Conservation (phyloP, 169 alveolate genomes). For the Cryptosporidium sp. region DNA sequence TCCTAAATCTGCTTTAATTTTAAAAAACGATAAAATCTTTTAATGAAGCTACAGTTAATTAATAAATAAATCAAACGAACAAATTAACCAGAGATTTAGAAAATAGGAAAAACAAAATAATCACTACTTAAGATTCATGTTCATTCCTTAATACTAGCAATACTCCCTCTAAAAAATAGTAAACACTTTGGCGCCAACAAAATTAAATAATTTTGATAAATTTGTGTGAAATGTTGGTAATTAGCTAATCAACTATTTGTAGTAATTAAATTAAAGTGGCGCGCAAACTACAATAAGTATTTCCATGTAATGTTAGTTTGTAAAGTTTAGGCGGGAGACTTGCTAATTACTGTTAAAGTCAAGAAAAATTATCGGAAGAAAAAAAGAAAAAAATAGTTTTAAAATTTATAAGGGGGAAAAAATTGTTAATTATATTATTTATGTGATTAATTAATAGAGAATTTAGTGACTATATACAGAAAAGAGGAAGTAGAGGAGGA, state of each 20-base stretch:
- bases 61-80: too few relatives aligned
- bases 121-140: too few relatives aligned
- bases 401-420: not conserved
- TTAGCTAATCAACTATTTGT: not conserved
- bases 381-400: not conserved
- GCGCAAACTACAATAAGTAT: not conserved
- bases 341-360: constrained; percentile 6
- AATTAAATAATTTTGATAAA: too few relatives aligned
- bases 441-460: not conserved
- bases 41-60: too few relatives aligned
- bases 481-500: not conserved
- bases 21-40: too few relatives aligned
- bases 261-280: not conserved
- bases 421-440: not conserved
- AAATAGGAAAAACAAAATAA: too few relatives aligned
- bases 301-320: not conserved
- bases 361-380: not conserved
- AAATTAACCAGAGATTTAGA: not conserved
- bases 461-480: not conserved
- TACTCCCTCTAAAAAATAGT: not conserved
- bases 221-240: not conserved
- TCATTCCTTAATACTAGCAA: too few relatives aligned
- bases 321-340: constrained; percentile 24
- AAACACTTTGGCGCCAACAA: not conserved
- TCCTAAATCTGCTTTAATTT: not conserved